Base-by-base conservation (phyloP, 1,284 basidiomycete genomes). In the Clitocybe nebularis region DNA sequence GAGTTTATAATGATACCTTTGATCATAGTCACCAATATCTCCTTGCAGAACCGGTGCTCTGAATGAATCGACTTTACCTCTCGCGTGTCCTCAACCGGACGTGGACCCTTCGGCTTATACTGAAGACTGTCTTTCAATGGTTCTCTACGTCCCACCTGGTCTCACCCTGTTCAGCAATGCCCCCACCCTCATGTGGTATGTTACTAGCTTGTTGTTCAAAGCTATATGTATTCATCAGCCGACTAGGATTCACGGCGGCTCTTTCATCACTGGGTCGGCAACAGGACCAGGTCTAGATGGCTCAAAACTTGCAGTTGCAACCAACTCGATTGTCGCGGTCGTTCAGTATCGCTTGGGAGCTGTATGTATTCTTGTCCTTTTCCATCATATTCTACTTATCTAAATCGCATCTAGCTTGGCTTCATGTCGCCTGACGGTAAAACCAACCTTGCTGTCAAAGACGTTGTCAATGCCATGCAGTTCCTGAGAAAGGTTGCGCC, bases 331-430 rank as follows among this genome's bases (percentile, higher is more conserved):
- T 45, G 88, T 94, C n/a, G 81, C 86, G 9, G 81, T 90, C 11
- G 66, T 91, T 7, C 92, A 95, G 61, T 89, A 91, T 55, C 84
- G 92, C 19, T 71, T 95, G 5, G 92, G 89, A 42, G 79, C 81
- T 43, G 82, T 86, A 59, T 49, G 80, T 70, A 13, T 19, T 19
- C 17, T 17, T 41, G 47, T 33, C 11, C 35, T 44, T 20, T 34
- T 8, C 35, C 16, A 6, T 11, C 29, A 35, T 21, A 23, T 21
- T 36, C n/a, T n/a, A 11, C 43, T 16, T 38, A 30, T 13, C 36
- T 40, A 41, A 38, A 45, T 43, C 20, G 19, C 4, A 47, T 40
- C 25, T 52, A 86, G 82, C 73, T 93, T 36, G 89, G 87, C 1
- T 82, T 87, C 55, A 67, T 90, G 56, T 70, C 84, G 3, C 88